Evolutionary conservation across 805 yeast genomes (phyloP), one percentile per base, ranked within the genome.

Genomic region (Metschnikowia kunwiensis): DNA sequence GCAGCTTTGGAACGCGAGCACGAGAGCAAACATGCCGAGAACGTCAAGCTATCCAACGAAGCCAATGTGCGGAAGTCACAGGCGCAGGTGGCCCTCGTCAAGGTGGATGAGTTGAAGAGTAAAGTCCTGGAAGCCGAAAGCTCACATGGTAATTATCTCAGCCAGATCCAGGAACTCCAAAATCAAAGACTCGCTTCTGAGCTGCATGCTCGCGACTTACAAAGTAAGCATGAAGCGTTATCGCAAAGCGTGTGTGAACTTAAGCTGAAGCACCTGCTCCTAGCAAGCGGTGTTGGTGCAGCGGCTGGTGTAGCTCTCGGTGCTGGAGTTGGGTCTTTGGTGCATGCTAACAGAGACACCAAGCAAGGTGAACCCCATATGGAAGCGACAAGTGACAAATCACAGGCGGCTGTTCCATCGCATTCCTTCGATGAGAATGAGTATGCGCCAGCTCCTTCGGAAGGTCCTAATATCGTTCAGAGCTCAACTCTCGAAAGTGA

Each of bases 1-100:
- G 70, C 70, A 13, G 79, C 77, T 36, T 57, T 83, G 43, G 75
- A 78, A 47, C 65, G 67, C 37, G 80, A 78, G 45, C 54, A 82
- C 22, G 78, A 72, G 30, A 61, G 67, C 27, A 68, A 74, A 30
- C 64, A 75, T 40, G 59, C 63, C 30, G 83, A 81, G 36, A 70
- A 77, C 14, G 75, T 74, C 44, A 82, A 80, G 49, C 77, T 84
- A 21, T 68, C 70, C 37, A 82, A 83, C 34, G 66, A 83, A 48
- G 68, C 73, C 14, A 73, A 81, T 28, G 86, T 86, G 26, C 77
- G 77, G 49, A 68, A 77, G 37, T 80, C 82, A 27, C 96, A 88
- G 55, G 70, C 82, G 32, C 80, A 77, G 26, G 77, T 83, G 4
- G 64, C 75, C n/a, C 72, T 83, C 46, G 66, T 67, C 17, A 68